Conservation (phyloP, 768 basidiomycete species). For the Termitomyces sp. region DNA sequence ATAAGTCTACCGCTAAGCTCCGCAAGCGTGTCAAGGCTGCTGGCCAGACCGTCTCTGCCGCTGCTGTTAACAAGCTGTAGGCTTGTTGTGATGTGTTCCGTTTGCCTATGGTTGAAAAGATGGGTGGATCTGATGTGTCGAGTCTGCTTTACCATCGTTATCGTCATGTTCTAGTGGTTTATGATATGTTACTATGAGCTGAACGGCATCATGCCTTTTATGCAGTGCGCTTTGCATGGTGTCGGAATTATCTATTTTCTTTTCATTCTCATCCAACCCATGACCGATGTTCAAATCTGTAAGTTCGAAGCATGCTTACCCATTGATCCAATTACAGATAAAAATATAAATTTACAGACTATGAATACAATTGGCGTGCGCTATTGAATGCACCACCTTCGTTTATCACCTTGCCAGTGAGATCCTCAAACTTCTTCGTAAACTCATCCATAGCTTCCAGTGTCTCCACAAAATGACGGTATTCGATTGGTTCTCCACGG, state of each 20-base stretch:
- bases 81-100: background rate
- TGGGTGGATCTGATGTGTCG: conserved; percentile 4
- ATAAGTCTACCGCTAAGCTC: conserved; percentile 92
- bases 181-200: conserved; percentile 11
- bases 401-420: conserved; percentile 2
- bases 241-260: background rate
- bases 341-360: background rate
- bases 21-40: conserved; percentile 90
- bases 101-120: conserved; percentile 10
- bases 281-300: too few relatives aligned
- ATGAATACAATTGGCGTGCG: background rate
- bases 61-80: conserved; percentile 63
- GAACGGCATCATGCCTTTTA: conserved; percentile 8
- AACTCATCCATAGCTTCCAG: conserved; percentile 62
- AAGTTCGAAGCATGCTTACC: too few relatives aligned
- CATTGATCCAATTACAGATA: too few relatives aligned
- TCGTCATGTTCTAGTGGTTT: conserved; percentile 10
- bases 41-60: conserved; percentile 57
- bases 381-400: background rate
- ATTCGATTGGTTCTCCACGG: conserved; percentile 38
- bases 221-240: conserved; percentile 14
- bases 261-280: background rate
- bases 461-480: conserved; percentile 48
- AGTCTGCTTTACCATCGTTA: background rate
- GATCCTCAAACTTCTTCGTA: conserved; percentile 34